Conservation (phyloP, 257 asterid genomes). For the Petunia secreta region DNA sequence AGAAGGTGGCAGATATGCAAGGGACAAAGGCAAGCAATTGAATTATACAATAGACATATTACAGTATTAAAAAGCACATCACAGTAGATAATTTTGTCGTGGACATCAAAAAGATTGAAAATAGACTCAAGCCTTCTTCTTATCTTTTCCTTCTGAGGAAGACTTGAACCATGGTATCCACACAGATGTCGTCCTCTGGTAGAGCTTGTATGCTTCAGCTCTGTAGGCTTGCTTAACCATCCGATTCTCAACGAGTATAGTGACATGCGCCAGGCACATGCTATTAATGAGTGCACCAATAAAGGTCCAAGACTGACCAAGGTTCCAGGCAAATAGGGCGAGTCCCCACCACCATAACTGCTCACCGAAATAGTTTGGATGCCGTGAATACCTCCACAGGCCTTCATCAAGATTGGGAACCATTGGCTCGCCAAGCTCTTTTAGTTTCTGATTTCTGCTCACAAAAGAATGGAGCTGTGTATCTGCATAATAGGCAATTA, state of each 20-base stretch:
- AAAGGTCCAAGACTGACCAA: slow-evolving; percentile 61
- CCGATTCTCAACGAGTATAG: slow-evolving; percentile 73
- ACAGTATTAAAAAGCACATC: no score
- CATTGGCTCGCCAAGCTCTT: slow-evolving; percentile 46
- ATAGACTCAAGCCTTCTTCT: slow-evolving; percentile 21
- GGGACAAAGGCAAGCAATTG: no score
- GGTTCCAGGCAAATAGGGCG: slow-evolving; percentile 65
- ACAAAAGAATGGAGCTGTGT: slow-evolving; percentile 76
- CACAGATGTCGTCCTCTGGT: slow-evolving; percentile 68
- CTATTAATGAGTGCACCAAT: slow-evolving; percentile 69
- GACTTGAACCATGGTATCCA: slow-evolving; percentile 88
- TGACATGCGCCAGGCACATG: slow-evolving; percentile 77
- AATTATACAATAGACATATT: no score
- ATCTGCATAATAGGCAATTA: slow-evolving; percentile 68
- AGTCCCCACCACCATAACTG: slow-evolving; percentile 99
- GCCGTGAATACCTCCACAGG: slow-evolving; percentile 75
- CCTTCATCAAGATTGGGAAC: slow-evolving; percentile 73
- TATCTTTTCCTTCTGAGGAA: slow-evolving; percentile 41
- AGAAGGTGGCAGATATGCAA: no score
- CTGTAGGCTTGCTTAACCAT: slow-evolving; percentile 73
- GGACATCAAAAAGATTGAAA: no score
- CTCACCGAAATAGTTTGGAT: slow-evolving; percentile 92
- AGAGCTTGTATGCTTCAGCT: slow-evolving; percentile 64
- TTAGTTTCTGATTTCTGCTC: slow-evolving; percentile 46
- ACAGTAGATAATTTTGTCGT: no score